A percentile compares a stretch with the other conserved stretches of the same genome.
Conservation (phyloP, 257 asterid species). For the Handroanthus guayacan region DNA sequence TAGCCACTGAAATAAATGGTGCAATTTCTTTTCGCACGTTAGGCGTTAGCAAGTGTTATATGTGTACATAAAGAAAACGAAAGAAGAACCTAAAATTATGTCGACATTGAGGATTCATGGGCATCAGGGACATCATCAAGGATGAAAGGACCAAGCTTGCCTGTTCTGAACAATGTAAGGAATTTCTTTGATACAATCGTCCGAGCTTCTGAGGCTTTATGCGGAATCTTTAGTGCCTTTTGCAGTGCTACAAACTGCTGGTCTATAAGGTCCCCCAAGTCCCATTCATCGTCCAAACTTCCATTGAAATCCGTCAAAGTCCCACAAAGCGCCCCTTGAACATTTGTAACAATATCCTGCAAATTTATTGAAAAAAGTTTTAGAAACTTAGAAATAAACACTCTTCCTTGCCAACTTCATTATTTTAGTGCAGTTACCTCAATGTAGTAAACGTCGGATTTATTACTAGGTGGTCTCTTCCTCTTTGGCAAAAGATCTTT, state of each 20-base stretch:
- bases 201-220: constrained; percentile 78
- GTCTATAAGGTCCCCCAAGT: constrained; percentile 75
- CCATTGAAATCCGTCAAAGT: constrained; percentile 67
- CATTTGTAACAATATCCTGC: constrained; percentile 76
- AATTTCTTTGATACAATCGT: constrained; percentile 72
- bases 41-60: too few species aligned
- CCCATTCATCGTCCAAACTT: constrained; percentile 72
- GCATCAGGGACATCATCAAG: constrained; percentile 79
- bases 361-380: not conserved
- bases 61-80: not conserved
- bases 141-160: constrained; percentile 86
- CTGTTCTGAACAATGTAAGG: constrained; percentile 76
- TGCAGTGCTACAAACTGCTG: constrained; percentile 79
- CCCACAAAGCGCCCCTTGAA: constrained; percentile 65
- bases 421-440: constrained; percentile 54
- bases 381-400: not conserved
- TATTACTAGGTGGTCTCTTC: constrained; percentile 51
- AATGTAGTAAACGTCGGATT: constrained; percentile 63
- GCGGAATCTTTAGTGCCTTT: constrained; percentile 71
- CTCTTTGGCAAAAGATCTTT: constrained; percentile 64
- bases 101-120: constrained; percentile 15
- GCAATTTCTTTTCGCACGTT: too few species aligned
- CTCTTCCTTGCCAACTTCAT: not conserved
- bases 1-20: too few species aligned
- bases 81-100: not conserved